Evolutionary conservation across 106 monocot species (phyloP), one percentile per base, ranked within the genome.

Genomic region (Cymbidium sinense): DNA sequence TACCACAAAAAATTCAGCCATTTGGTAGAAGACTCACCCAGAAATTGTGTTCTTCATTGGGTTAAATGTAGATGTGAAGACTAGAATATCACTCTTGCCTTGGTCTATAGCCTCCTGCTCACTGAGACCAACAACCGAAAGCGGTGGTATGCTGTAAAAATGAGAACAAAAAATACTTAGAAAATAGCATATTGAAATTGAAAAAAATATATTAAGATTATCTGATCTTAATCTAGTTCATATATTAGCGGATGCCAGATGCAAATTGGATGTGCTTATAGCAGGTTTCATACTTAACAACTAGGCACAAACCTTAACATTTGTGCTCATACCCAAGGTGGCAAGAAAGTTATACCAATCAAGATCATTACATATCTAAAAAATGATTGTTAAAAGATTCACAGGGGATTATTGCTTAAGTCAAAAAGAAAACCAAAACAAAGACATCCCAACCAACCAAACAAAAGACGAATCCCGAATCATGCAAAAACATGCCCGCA

Each of bases 41-140:
- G 95, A 95, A 28, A 99, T 93, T 27, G 92, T 92, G 64, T 95
- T 92, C 82, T 89, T 99, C 98, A 99, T 99, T 55, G 98, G 98
- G 72, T 81, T 99, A 73, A 99, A 99, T 31, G 90, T 71, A 31
- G 98, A 99, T 20, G 90, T 99, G 79, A 82, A 99, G 80, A 99
- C 86, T 71, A 99, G 69, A 77, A 94, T 52, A 67, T 99, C 98
- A 76, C 78, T 83, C 30, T 90, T 87, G 51, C 82, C 84, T 81
- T 99, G 88, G 67, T 94, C 90, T 51, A 92, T 19, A 75, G 98
- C 94, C 70, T 99, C 69, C 54, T 95, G 88, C 77, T 99, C 98
- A 29, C 87, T 95, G 23, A 95, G 83, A 64, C 98, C 98, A 13
- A 99, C 98, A 44, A 95, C 88, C 4, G 98, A 94, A 7, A 99